Conservation (phyloP, 129 eudicot species). For the Saposhnikovia divaricata region DNA sequence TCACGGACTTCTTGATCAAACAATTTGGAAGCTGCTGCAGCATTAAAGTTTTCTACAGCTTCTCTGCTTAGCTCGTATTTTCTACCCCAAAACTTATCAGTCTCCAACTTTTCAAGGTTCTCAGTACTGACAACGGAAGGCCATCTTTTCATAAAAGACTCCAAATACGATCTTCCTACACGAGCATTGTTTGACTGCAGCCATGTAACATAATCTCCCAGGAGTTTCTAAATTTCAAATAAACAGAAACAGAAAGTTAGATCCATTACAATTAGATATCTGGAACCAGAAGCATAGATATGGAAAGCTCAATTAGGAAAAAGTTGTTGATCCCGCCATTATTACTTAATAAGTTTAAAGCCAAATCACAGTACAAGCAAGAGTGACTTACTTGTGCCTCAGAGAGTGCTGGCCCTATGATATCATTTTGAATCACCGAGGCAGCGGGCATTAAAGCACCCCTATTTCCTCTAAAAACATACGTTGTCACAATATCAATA, state of each 20-base stretch:
- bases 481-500: constrained; percentile 60
- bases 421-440: constrained; percentile 56
- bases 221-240: constrained; percentile 37
- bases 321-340: not conserved
- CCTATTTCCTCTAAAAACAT: constrained; percentile 53
- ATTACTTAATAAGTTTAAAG: not conserved
- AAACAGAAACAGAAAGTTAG: constrained; percentile 1
- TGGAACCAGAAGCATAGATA: constrained; percentile 2
- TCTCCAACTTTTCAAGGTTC: constrained; percentile 28
- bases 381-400: constrained; percentile 58
- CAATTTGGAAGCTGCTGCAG: constrained; percentile 75
- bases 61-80: constrained; percentile 44
- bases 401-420: constrained; percentile 65
- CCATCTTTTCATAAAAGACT: constrained; percentile 67
- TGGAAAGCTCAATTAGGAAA: not conserved
- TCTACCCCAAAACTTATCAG: constrained; percentile 39
- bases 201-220: constrained; percentile 57
- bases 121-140: constrained; percentile 37
- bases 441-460: constrained; percentile 62
- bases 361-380: not conserved
- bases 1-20: constrained; percentile 94
- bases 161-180: constrained; percentile 49
- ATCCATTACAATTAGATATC: not conserved
- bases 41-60: constrained; percentile 58
- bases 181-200: constrained; percentile 53